phyloP scores from a whole-genome alignment of 2,329 filamentous ascomycete genomes.

The Shiraia sp. region DNA sequence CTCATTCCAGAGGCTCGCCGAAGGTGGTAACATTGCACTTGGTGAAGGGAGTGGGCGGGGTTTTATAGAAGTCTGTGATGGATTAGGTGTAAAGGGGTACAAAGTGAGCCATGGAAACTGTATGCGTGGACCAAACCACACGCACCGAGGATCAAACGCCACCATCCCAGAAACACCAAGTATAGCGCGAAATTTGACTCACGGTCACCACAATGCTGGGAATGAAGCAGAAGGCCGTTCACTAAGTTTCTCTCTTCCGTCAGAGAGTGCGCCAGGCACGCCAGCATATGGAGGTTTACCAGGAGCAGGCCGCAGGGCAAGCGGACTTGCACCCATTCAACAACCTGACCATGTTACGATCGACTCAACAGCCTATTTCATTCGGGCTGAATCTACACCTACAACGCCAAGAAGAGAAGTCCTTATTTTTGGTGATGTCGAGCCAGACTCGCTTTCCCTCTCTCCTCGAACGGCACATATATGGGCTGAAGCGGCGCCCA shows the following conservation, averaged over 20 bases:
- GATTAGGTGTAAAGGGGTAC: slow-evolving; percentile 85
- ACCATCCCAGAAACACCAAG: slow-evolving; percentile 44
- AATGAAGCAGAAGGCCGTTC: slow-evolving; percentile 36
- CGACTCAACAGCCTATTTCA: slow-evolving; percentile 92
- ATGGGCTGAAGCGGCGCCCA: slow-evolving; percentile 87
- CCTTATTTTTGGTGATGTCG: slow-evolving; percentile 93
- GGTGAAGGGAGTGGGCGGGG: slow-evolving; percentile 79
- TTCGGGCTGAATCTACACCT: slow-evolving; percentile 66
- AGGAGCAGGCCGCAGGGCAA: slow-evolving; percentile 24
- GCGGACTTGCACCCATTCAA: slow-evolving; percentile 17
- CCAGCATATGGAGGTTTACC: slow-evolving; percentile 27
- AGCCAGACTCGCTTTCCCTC: slow-evolving; percentile 83
- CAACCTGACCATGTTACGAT: slow-evolving; percentile 64
- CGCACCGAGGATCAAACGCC: slow-evolving; percentile 50
- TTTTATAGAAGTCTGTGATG: slow-evolving; percentile 87
- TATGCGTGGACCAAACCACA: slow-evolving; percentile 62
- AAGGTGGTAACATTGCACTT: slow-evolving; percentile 83
- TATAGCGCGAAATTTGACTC: slow-evolving; percentile 24
- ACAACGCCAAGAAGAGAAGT: slow-evolving; percentile 62
- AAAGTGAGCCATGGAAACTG: slow-evolving; percentile 89
- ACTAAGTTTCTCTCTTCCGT: slow-evolving; percentile 39
- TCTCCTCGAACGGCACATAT: slow-evolving; percentile 79
- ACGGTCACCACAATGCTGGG: slow-evolving; percentile 15
- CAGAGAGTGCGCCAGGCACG: slow-evolving; percentile 42
- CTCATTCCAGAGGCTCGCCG: slow-evolving; percentile 84